Conservation (phyloP, 176 grass and related monocot genomes). For the Bonia amplexicaulis region DNA sequence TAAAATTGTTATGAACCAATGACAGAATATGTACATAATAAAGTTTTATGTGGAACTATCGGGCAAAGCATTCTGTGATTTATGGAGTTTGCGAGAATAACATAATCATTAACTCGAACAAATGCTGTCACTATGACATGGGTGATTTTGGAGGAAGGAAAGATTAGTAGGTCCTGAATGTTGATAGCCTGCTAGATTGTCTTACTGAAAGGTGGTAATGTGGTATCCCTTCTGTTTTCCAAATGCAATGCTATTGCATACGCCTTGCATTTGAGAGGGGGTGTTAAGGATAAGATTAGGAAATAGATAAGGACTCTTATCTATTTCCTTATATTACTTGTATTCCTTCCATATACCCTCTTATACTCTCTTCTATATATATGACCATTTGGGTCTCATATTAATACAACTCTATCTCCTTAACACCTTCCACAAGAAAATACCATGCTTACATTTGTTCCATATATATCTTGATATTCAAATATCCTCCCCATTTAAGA, state of each 20-base stretch:
- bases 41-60: not conserved
- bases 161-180: conserved; percentile 1
- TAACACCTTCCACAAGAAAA: not conserved
- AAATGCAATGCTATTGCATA: too few relatives aligned
- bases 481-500: conserved; percentile 2
- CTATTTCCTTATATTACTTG: too few relatives aligned
- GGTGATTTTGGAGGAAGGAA: conserved; percentile 4
- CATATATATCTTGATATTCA: conserved; percentile 10
- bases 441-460: not conserved
- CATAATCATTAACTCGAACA: not conserved
- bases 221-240: not conserved
- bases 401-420: too few relatives aligned
- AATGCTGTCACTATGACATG: not conserved
- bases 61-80: conserved; percentile 1
- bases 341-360: too few relatives aligned
- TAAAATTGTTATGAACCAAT: conserved; percentile 5
- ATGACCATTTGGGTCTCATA: too few relatives aligned
- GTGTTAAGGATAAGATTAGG: too few relatives aligned
- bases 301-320: too few relatives aligned
- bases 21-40: conserved; percentile 1
- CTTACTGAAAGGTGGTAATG: not conserved
- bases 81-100: not conserved
- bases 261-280: too few relatives aligned
- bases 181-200: not conserved
- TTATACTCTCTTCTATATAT: too few relatives aligned